Base-by-base conservation (phyloP, 257 asterid species). In the Nemophila menziesii region DNA sequence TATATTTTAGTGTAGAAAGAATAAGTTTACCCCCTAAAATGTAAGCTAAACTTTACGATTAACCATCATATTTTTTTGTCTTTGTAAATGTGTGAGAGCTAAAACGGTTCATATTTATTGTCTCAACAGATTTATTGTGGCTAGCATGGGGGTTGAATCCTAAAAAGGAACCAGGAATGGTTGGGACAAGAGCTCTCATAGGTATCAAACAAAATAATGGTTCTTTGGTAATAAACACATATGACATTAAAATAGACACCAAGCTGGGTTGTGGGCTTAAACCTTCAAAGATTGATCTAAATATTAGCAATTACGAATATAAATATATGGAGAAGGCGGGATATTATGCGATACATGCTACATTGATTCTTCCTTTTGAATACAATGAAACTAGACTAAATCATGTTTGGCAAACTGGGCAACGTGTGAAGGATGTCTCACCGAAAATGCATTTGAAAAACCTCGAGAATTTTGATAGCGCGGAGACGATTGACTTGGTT, bases 121-220 rank as follows among this genome's bases (percentile, higher is more conserved):
- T 24, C 33, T 24, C 33, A 13, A 2, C 36, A 29, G 54, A 51
- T 1, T 29, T 60, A 4, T 78, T 71, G 17, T 80, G 93, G 93
- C 41, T 80, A 2, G 87, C 93, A 0, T 80, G 87, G 93, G 93
- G 93, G 19, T 29, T 80, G 47, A 80, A 80, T 62, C 87, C 80
- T 11, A 66, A 55, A 0, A 6, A 5, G 8, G 60, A 57, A 10
- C 71, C 63, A 14, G 50, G 36, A 21, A 80, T 80, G 93, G 60
- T 56, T 11, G 87, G 77, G 20, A 77, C 93, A 15, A 58, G 57
- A 26, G 83, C 92, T 33, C 62, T 76, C 11, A 64, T 80, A 21
- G 86, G 86, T 11, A 61, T 77, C 65, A 68, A 54, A 55, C 43
- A 16, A 8, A 7, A 2, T 0, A 46, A 65, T 29, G 45, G 22